Evolutionary conservation across 371 early-diverging fungal genomes (phyloP).

Genomic region (Dinochytrium kinnereticum): DNA sequence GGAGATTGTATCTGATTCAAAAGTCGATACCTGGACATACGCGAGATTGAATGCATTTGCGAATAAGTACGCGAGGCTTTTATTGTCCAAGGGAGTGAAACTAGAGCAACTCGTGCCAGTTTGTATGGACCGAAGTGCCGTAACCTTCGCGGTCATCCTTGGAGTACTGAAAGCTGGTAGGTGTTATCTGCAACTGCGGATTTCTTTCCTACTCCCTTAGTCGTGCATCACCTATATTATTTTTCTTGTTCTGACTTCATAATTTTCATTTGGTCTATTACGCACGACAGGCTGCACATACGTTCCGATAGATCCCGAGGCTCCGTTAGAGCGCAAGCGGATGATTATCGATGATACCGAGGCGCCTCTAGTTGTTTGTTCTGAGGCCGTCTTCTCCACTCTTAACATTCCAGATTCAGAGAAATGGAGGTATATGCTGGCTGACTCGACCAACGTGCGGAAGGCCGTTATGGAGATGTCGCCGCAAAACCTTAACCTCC

Average conservation of each 20-base stretch:
- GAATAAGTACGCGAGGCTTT: constrained; percentile 16
- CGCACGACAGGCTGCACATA: constrained; percentile 37
- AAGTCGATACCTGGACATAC: constrained; percentile 26
- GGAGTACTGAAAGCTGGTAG: constrained; percentile 35
- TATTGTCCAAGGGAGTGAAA: constrained; percentile 19
- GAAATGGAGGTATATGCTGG: constrained; percentile 22
- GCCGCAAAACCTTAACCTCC: background rate
- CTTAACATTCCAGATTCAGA: background rate
- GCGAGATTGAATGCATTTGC: constrained; percentile 24
- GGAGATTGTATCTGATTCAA: background rate
- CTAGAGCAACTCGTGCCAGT: constrained; percentile 23
- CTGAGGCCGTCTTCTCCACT: background rate
- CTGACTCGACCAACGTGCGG: constrained; percentile 13
- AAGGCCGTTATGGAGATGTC: background rate
- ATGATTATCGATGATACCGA: constrained; percentile 14
- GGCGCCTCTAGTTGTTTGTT: background rate
- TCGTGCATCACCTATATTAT: too few species aligned
- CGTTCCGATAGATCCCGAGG: constrained; percentile 37
- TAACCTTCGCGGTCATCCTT: constrained; percentile 32
- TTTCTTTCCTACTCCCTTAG: background rate
- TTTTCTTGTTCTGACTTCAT: background rate
- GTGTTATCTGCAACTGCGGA: too few species aligned
- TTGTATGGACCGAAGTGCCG: constrained; percentile 23
- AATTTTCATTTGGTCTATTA: background rate
- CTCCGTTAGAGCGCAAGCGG: constrained; percentile 19